Conservation (phyloP, 2,329 filamentous ascomycete species). For the Geosmithia flava region DNA sequence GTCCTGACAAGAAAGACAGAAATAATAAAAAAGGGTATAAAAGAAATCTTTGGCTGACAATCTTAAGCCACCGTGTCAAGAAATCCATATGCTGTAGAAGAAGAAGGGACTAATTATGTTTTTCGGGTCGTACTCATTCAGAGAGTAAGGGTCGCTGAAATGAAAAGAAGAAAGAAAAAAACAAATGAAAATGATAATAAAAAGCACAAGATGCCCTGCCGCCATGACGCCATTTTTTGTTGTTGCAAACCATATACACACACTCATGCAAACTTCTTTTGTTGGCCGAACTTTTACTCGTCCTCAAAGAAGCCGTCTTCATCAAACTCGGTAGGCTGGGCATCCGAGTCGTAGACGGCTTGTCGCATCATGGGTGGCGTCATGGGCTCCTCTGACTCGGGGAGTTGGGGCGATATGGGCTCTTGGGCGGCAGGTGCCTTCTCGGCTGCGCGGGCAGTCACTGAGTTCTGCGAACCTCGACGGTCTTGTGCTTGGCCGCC, state of each 20-base stretch:
- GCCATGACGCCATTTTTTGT: not conserved
- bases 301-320: slow-evolving; percentile 47
- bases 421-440: slow-evolving; percentile 26
- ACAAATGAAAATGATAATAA: not conserved
- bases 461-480: slow-evolving; percentile 1
- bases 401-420: slow-evolving; percentile 27
- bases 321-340: slow-evolving; percentile 45
- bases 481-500: slow-evolving; percentile 8
- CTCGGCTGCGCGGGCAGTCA: slow-evolving; percentile 18
- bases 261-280: not conserved
- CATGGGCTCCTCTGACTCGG: slow-evolving; percentile 26
- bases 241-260: not conserved
- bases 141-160: not conserved
- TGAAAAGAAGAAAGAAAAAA: not conserved
- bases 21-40: not conserved
- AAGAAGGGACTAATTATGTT: not conserved
- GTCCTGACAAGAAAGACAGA: not conserved
- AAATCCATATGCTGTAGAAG: not conserved
- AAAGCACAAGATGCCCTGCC: not conserved
- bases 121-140: not conserved
- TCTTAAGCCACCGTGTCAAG: not conserved
- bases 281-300: slow-evolving; percentile 6
- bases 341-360: slow-evolving; percentile 48
- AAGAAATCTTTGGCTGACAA: slow-evolving; percentile 6
- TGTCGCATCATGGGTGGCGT: slow-evolving; percentile 52